Evolutionary conservation across 1,139 yeast genomes (phyloP).

Genomic region (Nematodospora anomalae): DNA sequence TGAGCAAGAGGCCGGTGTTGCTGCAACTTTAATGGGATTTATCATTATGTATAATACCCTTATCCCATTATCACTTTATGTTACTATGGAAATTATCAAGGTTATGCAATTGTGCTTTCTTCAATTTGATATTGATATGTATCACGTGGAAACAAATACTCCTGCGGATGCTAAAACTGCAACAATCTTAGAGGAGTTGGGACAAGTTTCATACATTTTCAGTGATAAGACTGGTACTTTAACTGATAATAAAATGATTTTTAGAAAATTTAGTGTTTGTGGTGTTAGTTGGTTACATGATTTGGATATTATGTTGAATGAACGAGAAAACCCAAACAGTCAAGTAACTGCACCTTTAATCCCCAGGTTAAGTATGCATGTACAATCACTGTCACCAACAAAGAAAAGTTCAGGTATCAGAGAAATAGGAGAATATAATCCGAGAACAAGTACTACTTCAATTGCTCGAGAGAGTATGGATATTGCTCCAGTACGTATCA

Average conservation of each 20-base stretch:
- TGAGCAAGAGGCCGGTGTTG: slow-evolving; percentile 77
- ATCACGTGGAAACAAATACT: slow-evolving; percentile 76
- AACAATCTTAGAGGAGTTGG: slow-evolving; percentile 91
- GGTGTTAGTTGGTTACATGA: slow-evolving; percentile 93
- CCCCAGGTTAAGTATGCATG: slow-evolving; percentile 20
- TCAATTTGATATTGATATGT: slow-evolving; percentile 94
- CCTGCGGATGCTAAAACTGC: slow-evolving; percentile 97
- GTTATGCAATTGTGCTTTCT: slow-evolving; percentile 78
- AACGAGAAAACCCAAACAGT: slow-evolving; percentile 18
- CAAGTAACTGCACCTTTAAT: slow-evolving; percentile 11
- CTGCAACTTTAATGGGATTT: slow-evolving; percentile 91
- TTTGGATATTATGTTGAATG: slow-evolving; percentile 47
- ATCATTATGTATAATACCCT: slow-evolving; percentile 96
- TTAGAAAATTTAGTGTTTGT: slow-evolving; percentile 77
- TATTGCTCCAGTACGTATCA: slow-evolving; percentile 20
- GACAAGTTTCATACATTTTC: slow-evolving; percentile 92
- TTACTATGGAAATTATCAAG: slow-evolving; percentile 94
- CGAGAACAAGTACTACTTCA: slow-evolving; percentile 33
- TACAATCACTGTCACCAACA: slow-evolving; percentile 18
- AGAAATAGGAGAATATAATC: slow-evolving; percentile 5
- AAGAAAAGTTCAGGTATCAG: slow-evolving; percentile 1
- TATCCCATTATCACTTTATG: slow-evolving; percentile 92
- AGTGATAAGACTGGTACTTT: slow-evolving; percentile 97
- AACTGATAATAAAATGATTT: slow-evolving; percentile 87
- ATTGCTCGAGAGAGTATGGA: slow-evolving; percentile 31